A percentile compares a stretch with the other conserved stretches of the same genome.
Evolutionary conservation across 2,329 filamentous ascomycete species (phyloP).

Genomic region (Aspergillus phoenicis): DNA sequence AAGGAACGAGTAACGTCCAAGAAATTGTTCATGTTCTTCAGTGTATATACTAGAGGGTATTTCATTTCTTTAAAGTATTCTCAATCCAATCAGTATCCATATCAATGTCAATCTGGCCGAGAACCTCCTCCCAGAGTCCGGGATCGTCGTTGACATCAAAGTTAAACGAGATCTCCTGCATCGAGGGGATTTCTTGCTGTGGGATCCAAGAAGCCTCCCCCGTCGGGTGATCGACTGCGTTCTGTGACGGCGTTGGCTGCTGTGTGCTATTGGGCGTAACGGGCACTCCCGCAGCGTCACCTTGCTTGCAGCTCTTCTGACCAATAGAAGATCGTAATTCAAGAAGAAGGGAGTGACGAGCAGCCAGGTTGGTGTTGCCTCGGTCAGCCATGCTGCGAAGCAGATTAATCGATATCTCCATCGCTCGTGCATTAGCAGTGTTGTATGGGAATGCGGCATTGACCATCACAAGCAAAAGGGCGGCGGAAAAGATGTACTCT

Average conservation of each 20-base stretch:
- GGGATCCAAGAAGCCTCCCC: constrained; percentile 22
- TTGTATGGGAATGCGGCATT: constrained; percentile 56
- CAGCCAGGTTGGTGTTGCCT: constrained; percentile 55
- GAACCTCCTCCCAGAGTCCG: constrained; percentile 46
- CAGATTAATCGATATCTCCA: constrained; percentile 52
- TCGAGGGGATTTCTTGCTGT: constrained; percentile 24
- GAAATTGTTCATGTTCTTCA: too few relatives aligned
- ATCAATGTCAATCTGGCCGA: constrained; percentile 44
- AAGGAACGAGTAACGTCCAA: too few relatives aligned
- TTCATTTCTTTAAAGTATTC: constrained; percentile 30
- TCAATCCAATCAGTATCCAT: constrained; percentile 48
- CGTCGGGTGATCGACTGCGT: constrained; percentile 1
- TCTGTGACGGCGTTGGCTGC: constrained; percentile 13
- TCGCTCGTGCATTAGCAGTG: constrained; percentile 45
- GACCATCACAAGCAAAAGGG: constrained; percentile 58
- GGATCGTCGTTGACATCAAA: constrained; percentile 43
- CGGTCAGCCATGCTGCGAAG: constrained; percentile 55
- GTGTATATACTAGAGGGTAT: neutral
- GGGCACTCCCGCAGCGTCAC: constrained; percentile 7
- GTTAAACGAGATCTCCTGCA: constrained; percentile 38
- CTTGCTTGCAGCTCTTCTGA: constrained; percentile 19
- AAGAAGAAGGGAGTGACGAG: constrained; percentile 42
- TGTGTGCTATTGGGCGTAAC: constrained; percentile 22
- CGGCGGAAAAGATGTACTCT: constrained; percentile 59
- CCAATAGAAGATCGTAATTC: constrained; percentile 38